Evolutionary conservation across 331 rosid species (phyloP), one percentile per base, ranked within the genome.

Genomic region (Prunus yedoensis): DNA sequence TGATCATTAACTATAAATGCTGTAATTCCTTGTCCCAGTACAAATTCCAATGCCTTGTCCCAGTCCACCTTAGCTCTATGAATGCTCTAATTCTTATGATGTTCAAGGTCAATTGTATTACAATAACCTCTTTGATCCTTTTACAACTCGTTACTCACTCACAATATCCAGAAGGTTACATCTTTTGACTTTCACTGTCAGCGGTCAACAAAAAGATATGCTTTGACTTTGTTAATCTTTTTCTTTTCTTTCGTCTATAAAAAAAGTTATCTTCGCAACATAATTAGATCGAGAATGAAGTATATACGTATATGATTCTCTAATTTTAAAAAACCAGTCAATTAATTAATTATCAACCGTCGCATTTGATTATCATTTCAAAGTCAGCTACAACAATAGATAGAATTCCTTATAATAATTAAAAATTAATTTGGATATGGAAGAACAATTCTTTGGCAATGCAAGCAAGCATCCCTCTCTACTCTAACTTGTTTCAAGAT

Each of bases 1-100:
- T 56, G 11, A 94, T 88, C 97, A 92, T 89, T 57, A 92, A 79
- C 99, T 94, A 78, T 66, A 43, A 17, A 23, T 23, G 25, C 25
- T 23, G 25, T 23, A 23, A 23, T 23, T 23, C 25, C 25, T 23
- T 23, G 25, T 23, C 38, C 1, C 7, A 4, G 38, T 35, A 32
- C 5, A 32, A 32, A 32, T 32, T 32, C 1, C 35, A 32, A 32
- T 0, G 6, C 25, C 25, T 23, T 23, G 25, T 23, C 38, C 1
- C 7, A 4, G 38, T 35, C 41, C 41, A 35, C 41, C 41, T 35
- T 5, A 35, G 41, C 41, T 8, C 8, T 35, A 5, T 35, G 41
- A 5, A 47, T 47, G 52, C 13, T 47, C 17, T 47, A 47, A 47
- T 47, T 47, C 15, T 12, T 47, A 4, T 12, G 52, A 47, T 12